Percentiles rank a stretch among this genome's conserved stretches.
phyloP scores from a whole-genome alignment of 2,329 filamentous ascomycete genomes.

The Fusarium oxysporum region DNA sequence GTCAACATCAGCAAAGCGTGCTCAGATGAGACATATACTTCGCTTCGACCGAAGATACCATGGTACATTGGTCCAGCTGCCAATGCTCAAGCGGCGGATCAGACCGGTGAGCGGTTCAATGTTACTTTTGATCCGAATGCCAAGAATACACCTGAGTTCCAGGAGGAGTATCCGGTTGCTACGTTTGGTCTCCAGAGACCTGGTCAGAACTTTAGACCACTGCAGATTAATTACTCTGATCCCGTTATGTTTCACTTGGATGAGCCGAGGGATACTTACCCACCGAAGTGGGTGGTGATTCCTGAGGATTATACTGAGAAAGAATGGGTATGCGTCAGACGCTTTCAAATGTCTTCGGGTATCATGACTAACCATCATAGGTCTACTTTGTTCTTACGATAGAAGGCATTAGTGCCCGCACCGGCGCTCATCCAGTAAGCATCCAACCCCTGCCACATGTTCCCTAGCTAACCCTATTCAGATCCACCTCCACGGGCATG shows the following conservation, averaged over 20 bases:
- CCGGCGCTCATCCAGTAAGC: constrained; percentile 36
- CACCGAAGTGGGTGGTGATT: constrained; percentile 35
- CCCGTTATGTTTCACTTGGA: constrained; percentile 30
- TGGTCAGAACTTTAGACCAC: constrained; percentile 11
- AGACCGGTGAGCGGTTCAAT: constrained; percentile 28
- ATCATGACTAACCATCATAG: neutral
- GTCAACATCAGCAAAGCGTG: constrained; percentile 19
- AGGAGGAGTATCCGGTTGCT: constrained; percentile 23
- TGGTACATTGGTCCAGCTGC: constrained; percentile 38
- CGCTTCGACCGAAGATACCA: constrained; percentile 31
- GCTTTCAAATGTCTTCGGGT: fast-evolving
- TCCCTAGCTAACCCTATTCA: neutral
- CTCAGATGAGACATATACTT: constrained; percentile 34
- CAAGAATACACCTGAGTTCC: neutral
- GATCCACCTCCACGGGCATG: constrained; percentile 43
- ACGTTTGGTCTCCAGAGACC: constrained; percentile 24
- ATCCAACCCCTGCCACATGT: fast-evolving
- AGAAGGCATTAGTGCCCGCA: neutral
- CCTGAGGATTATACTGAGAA: constrained; percentile 35
- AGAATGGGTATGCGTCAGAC: constrained; percentile 19
- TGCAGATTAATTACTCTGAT: constrained; percentile 36
- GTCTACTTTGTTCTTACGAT: constrained; percentile 35
- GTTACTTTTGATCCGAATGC: constrained; percentile 17
- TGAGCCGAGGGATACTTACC: neutral
- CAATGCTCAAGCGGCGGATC: constrained; percentile 6